Base-by-base conservation (phyloP, 805 yeast species). In the Metschnikowia peoriensis region DNA sequence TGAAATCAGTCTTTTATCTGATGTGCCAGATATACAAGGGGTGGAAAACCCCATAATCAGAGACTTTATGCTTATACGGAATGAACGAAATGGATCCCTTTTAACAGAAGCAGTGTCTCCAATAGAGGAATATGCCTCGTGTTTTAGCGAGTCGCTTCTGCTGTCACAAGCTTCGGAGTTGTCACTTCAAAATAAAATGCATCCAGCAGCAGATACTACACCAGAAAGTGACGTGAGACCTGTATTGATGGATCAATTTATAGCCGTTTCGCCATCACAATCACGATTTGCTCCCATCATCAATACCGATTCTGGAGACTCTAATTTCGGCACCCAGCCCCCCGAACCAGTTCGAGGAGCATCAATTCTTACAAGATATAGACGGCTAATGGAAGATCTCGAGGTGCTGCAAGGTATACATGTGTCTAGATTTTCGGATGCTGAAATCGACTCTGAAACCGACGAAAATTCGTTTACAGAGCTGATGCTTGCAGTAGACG, bases 331-430 rank as follows among this genome's bases (percentile, higher is more conserved):
- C 7, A 29, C 10, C 8, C 12, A 28, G 22, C 32, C 39, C 8
- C 41, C 11, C 2, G 29, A 14, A 7, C 50, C 50, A 9, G 12
- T 41, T 39, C 34, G 41, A n/a, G 45, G 29, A 3, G 12, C 29
- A 12, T n/a, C 40, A 16, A 35, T 34, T 9, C 41, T 41, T 28
- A 37, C 34, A 8, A 28, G 50, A 7, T 35, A 35, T 17, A 28
- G 50, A 12, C 40, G 50, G 9, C 15, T 47, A 12, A 28, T 47
- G 45, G 46, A 34, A 16, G 50, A 47, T 16, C 41, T 47, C 11
- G 50, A 47, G 41, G 45, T 47, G n/a, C 50, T 47, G 50, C 50
- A 40, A 41, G 45, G 50, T 32, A 47, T 41, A 5, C 37, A 37
- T 12, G 32, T 47, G 4, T 35, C 37, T 7, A 38, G 28, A 6